These are phyloP conservation scores for Fraxinus xanthoxyloides DNA, from an alignment of 305 asterid genomes.

Conservation along the genomic window DNA sequence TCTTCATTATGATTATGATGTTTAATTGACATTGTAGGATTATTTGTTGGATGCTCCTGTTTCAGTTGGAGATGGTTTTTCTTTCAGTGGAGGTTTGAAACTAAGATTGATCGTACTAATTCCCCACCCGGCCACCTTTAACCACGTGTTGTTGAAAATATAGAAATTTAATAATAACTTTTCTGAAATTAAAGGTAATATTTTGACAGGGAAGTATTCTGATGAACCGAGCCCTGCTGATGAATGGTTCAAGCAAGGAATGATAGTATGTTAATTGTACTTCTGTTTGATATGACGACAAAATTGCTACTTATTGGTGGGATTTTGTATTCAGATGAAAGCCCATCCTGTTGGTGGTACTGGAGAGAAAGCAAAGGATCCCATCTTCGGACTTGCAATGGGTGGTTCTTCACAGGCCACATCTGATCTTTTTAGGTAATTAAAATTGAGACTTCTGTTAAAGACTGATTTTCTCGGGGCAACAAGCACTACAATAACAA, in stretches of 20 bases:
- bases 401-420: constrained; percentile 77
- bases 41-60: constrained; percentile 78
- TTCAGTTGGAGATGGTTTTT: constrained; percentile 82
- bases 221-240: constrained; percentile 87
- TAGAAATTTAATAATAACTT: not conserved
- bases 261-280: constrained; percentile 40
- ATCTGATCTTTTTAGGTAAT: constrained; percentile 77
- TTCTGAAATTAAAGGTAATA: not conserved
- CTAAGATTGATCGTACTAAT: not conserved
- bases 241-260: constrained; percentile 85
- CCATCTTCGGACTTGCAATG: constrained; percentile 81
- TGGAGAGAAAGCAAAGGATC: constrained; percentile 92
- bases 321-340: constrained; percentile 52
- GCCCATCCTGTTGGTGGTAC: constrained; percentile 78
- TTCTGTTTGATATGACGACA: not conserved
- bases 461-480: constrained; percentile 7
- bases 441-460: not conserved
- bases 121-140: not conserved
- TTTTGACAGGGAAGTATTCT: constrained; percentile 71
- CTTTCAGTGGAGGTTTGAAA: constrained; percentile 82
- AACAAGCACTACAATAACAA: not conserved
- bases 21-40: constrained; percentile 41
- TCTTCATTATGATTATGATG: not conserved
- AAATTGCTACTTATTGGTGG: not conserved
- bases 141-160: not conserved